Percentiles rank a stretch among this genome's conserved stretches.
These are phyloP conservation scores for Linum usitatissimum DNA, from an alignment of 345 rosid genomes.

Conservation along the genomic window DNA sequence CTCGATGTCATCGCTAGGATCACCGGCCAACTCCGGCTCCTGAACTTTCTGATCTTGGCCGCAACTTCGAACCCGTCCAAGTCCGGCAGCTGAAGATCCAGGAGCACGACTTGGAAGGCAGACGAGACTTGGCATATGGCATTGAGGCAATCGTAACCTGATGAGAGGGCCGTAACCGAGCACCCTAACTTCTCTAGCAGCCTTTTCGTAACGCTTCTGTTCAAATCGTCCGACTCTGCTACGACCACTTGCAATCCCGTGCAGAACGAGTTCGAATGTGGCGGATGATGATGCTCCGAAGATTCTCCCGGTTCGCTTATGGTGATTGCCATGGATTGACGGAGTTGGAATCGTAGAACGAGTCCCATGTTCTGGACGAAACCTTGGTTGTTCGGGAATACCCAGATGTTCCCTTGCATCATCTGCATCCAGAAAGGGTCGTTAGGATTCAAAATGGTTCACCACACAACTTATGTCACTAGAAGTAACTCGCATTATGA, in stretches of 20 bases:
- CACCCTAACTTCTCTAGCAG: slow-evolving; percentile 82
- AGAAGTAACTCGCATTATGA: no score
- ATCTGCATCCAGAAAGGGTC: slow-evolving; percentile 25
- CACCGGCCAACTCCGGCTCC: slow-evolving; percentile 57
- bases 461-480: no score
- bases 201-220: slow-evolving; percentile 65
- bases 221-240: slow-evolving; percentile 61
- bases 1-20: slow-evolving; percentile 55
- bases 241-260: slow-evolving; percentile 61
- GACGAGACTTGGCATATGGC: slow-evolving; percentile 36
- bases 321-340: slow-evolving; percentile 31
- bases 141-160: slow-evolving; percentile 65
- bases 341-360: slow-evolving; percentile 53
- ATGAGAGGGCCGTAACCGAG: slow-evolving; percentile 47
- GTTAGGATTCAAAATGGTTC: neutral
- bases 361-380: slow-evolving; percentile 63
- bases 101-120: slow-evolving; percentile 49
- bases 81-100: slow-evolving; percentile 78
- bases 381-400: slow-evolving; percentile 44
- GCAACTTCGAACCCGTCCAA: slow-evolving; percentile 85
- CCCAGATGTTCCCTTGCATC: slow-evolving; percentile 87
- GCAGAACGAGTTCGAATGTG: slow-evolving; percentile 49
- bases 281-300: slow-evolving; percentile 44
- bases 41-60: slow-evolving; percentile 45
- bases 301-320: slow-evolving; percentile 35